Conservation (phyloP, 345 rosid genomes). For the Eucalyptus fibrosa region DNA sequence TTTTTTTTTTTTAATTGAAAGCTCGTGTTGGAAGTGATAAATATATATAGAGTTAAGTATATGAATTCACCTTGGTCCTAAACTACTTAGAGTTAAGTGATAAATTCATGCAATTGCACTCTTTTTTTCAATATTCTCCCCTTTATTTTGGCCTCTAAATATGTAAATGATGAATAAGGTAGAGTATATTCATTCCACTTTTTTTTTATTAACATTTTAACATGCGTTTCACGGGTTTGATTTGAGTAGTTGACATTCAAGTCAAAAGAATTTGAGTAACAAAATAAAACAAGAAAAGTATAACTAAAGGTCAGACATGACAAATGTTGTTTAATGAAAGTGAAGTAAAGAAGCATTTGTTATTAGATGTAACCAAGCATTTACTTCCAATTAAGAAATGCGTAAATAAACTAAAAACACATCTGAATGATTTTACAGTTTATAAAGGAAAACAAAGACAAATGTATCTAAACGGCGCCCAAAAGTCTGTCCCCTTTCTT, state of each 20-base stretch:
- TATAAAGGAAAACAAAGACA: background rate
- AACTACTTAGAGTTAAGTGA: background rate
- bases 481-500: background rate
- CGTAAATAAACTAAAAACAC: too few species aligned
- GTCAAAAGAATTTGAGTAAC: too few species aligned
- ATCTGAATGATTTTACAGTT: too few species aligned
- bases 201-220: too few species aligned
- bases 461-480: background rate
- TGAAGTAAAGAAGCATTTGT: background rate
- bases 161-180: background rate
- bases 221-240: background rate
- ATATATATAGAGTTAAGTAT: too few species aligned
- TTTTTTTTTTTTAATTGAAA: background rate
- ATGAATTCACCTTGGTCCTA: background rate
- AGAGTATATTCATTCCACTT: background rate
- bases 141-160: too few species aligned
- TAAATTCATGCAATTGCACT: background rate
- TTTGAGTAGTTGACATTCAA: too few species aligned
- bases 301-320: background rate
- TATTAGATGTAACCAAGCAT: background rate
- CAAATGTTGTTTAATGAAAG: background rate
- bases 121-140: too few species aligned
- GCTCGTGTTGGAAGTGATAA: background rate
- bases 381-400: background rate
- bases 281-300: too few species aligned